phyloP scores from a whole-genome alignment of 2,329 filamentous ascomycete genomes.

The Colletotrichum destructivum region DNA sequence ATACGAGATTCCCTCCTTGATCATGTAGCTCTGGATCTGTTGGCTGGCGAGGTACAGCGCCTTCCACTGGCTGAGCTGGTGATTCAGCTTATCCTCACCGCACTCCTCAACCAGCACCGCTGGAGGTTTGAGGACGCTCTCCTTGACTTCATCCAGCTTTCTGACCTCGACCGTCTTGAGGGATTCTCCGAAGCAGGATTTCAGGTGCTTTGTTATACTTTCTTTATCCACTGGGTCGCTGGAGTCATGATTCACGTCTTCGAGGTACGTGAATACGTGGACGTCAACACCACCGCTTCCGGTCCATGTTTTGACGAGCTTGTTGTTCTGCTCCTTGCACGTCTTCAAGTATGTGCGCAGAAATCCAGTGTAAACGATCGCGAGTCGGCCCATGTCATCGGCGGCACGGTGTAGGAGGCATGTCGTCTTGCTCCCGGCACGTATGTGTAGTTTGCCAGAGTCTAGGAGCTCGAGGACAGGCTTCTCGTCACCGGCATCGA shows the following conservation, averaged over 20 bases:
- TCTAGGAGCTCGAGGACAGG: slow-evolving; percentile 44
- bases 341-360: slow-evolving; percentile 44
- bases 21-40: slow-evolving; percentile 52
- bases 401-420: slow-evolving; percentile 41
- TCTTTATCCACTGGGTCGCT: slow-evolving; percentile 33
- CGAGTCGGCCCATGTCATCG: slow-evolving; percentile 43
- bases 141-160: slow-evolving; percentile 35
- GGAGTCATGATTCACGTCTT: slow-evolving; percentile 41
- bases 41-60: slow-evolving; percentile 49
- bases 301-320: slow-evolving; percentile 43
- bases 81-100: slow-evolving; percentile 38
- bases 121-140: slow-evolving; percentile 35
- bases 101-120: slow-evolving; percentile 37
- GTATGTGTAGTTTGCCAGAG: slow-evolving; percentile 43
- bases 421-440: slow-evolving; percentile 37
- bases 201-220: slow-evolving; percentile 40
- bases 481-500: slow-evolving; percentile 10
- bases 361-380: slow-evolving; percentile 44
- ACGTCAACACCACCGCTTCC: slow-evolving; percentile 43
- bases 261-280: slow-evolving; percentile 43
- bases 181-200: slow-evolving; percentile 40
- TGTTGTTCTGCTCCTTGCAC: slow-evolving; percentile 42
- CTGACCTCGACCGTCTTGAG: slow-evolving; percentile 42
- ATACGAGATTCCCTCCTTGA: slow-evolving; percentile 41
- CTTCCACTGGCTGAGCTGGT: slow-evolving; percentile 44